Evolutionary conservation across 371 early-diverging fungal genomes (phyloP), one percentile per base, ranked within the genome.

Genomic region (Mortierella sp.): DNA sequence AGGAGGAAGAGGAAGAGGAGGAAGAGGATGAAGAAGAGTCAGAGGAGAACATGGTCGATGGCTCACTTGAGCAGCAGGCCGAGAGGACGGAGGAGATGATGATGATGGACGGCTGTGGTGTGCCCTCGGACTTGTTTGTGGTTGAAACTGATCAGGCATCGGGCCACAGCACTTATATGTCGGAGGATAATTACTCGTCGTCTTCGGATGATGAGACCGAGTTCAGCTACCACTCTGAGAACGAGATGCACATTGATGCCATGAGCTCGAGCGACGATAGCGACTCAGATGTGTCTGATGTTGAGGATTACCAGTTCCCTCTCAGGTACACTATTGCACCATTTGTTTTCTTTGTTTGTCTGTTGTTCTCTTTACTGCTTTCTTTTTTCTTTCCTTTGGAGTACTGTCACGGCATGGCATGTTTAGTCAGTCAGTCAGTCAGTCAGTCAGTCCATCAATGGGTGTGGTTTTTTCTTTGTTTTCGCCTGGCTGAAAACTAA

Each of bases 201-300:
- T 82, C 78, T 26, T 78, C 78, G 16, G 83, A 83, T 75, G 79
- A 78, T 4, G 83, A 83, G 66, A 73, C 69, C 55, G 78, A 83
- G 45, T 68, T 78, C n/a, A 67, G 73, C 31, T 77, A 83, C 39
- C 71, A 66, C 64, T 66, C 76, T 29, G 76, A 70, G 64, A 74
- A 75, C 47, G 73, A 76, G 52, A 83, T 83, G 83, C 74, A 83
- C 52, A 75, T 83, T 66, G 77, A 81, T 58, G 76, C 76, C 44
- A 78, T 83, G 83, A 83, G 83, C 71, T 83, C 83, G 13, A 83
- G 83, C 64, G 83, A 83, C 44, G 83, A 83, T 44, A 83, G 83
- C 48, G 83, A 83, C 76, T 83, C 76, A 31, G 83, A 83, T 55
- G 65, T 83, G 41, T 74, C 75, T 63, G 83, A 83, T 64, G 72